Percentiles rank a stretch among this genome's conserved stretches.
These are phyloP conservation scores for Phytomonas sp. DNA, from an alignment of 208 protist species.

Conservation along the genomic window DNA sequence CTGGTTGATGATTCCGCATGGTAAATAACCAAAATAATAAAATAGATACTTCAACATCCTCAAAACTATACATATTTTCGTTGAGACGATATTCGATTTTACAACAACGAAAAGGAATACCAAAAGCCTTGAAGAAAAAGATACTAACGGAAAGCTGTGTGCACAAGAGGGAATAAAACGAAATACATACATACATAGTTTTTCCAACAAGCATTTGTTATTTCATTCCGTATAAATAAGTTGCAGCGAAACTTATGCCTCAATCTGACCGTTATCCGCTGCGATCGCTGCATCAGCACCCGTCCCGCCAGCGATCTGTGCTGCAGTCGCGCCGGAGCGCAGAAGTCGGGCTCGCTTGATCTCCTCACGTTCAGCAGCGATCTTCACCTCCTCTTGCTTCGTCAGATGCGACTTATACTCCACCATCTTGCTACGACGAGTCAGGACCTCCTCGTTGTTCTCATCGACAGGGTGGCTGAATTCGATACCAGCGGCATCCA, in stretches of 20 bases:
- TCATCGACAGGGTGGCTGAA: conserved; percentile 63
- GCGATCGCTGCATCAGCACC: conserved; percentile 13
- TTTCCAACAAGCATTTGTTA: too few relatives aligned
- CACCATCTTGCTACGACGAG: conserved; percentile 77
- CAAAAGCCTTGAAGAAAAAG: conserved; percentile 3
- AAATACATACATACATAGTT: conserved; percentile 15
- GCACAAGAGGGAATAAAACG: not conserved
- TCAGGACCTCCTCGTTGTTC: conserved; percentile 70
- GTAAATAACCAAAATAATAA: not conserved
- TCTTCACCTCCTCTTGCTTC: conserved; percentile 82
- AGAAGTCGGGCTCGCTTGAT: conserved; percentile 64
- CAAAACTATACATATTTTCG: not conserved
- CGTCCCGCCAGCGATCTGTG: conserved; percentile 25
- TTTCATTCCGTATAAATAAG: too few relatives aligned
- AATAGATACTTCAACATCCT: not conserved
- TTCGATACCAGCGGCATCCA: conserved; percentile 58
- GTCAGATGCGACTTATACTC: conserved; percentile 76
- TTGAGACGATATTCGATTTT: not conserved
- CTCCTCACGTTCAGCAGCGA: conserved; percentile 78
- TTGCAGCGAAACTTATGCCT: not conserved
- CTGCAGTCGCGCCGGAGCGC: conserved; percentile 17
- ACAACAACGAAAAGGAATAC: not conserved
- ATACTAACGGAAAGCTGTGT: conserved; percentile 12
- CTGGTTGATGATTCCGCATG: not conserved
- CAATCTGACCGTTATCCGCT: conserved; percentile 10